Evolutionary conservation across 2,329 filamentous ascomycete genomes (phyloP).

Genomic region (Falciphora oryzae): DNA sequence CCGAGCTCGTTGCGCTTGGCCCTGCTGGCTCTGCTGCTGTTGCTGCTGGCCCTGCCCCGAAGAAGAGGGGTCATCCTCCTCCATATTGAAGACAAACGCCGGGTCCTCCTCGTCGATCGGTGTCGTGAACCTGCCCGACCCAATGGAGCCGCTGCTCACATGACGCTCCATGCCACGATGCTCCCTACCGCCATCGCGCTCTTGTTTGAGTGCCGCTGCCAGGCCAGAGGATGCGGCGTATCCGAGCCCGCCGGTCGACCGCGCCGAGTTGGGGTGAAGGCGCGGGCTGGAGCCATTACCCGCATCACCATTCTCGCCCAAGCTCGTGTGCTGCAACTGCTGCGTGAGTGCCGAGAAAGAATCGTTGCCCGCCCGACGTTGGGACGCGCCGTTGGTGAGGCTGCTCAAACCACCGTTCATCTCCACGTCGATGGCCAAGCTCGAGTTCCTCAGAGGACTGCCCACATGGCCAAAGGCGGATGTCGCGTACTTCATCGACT

Average conservation of each 20-base stretch:
- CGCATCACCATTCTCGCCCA: slow-evolving; percentile 35
- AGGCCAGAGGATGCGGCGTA: slow-evolving; percentile 14
- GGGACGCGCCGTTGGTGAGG: slow-evolving; percentile 23
- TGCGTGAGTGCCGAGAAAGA: slow-evolving; percentile 55
- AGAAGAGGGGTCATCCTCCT: slow-evolving; percentile 52
- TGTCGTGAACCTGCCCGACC: slow-evolving; percentile 55
- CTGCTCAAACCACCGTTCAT: slow-evolving; percentile 16
- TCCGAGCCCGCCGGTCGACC: slow-evolving; percentile 32
- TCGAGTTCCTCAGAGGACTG: slow-evolving; percentile 58
- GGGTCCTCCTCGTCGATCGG: slow-evolving; percentile 61
- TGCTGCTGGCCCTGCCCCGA: slow-evolving; percentile 25
- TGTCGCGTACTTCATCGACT: slow-evolving; percentile 34
- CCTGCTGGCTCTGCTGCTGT: slow-evolving; percentile 23
- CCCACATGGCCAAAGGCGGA: slow-evolving; percentile 63
- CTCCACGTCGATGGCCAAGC: slow-evolving; percentile 44
- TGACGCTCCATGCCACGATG: slow-evolving; percentile 47
- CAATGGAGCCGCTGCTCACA: slow-evolving; percentile 53
- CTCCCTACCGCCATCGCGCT: slow-evolving; percentile 30
- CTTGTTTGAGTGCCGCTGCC: background rate
- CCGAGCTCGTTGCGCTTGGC: slow-evolving; percentile 6
- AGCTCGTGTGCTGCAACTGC: slow-evolving; percentile 54
- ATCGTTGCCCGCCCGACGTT: slow-evolving; percentile 38
- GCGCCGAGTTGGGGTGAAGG: slow-evolving; percentile 44
- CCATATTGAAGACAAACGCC: slow-evolving; percentile 61
- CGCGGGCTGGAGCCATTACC: slow-evolving; percentile 38